phyloP scores from a whole-genome alignment of 164 flowering plant species.

The Liquidambar formosana region DNA sequence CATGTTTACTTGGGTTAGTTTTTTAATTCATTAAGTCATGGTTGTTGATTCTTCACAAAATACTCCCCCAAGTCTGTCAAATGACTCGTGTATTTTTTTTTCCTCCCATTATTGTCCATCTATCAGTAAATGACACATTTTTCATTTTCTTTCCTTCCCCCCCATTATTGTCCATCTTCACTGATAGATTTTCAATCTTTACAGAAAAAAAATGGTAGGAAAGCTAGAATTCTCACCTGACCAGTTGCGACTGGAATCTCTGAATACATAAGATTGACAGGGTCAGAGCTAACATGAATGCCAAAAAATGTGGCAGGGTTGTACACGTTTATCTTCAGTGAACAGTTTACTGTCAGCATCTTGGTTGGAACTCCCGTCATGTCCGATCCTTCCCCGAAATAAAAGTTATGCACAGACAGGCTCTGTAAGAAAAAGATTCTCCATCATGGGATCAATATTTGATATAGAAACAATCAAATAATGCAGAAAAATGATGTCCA shows the following conservation, averaged over 20 bases:
- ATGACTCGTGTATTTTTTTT: background rate
- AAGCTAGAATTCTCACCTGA: conserved; percentile 30
- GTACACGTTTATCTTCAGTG: conserved; percentile 37
- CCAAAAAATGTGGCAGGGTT: conserved; percentile 69
- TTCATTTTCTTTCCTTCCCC: too few relatives aligned
- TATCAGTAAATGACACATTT: too few relatives aligned
- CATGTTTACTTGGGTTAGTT: background rate
- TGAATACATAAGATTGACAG: conserved; percentile 40
- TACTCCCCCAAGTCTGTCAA: background rate
- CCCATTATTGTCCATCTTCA: too few relatives aligned
- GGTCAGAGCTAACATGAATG: conserved; percentile 45
- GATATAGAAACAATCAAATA: background rate
- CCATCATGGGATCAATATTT: background rate
- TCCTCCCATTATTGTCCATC: too few relatives aligned
- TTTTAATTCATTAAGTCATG: background rate
- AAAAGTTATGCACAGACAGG: conserved; percentile 34
- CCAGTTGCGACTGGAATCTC: conserved; percentile 49
- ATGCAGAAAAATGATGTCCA: too few relatives aligned
- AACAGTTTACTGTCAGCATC: conserved; percentile 51
- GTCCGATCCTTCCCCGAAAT: conserved; percentile 50
- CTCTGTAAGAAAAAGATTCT: conserved; percentile 26
- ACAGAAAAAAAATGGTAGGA: background rate
- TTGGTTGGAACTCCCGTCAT: conserved; percentile 60
- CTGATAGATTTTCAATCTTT: background rate
- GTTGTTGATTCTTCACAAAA: background rate